phyloP scores from a whole-genome alignment of 495 filamentous ascomycete species.

The Entonaema liquescens region DNA sequence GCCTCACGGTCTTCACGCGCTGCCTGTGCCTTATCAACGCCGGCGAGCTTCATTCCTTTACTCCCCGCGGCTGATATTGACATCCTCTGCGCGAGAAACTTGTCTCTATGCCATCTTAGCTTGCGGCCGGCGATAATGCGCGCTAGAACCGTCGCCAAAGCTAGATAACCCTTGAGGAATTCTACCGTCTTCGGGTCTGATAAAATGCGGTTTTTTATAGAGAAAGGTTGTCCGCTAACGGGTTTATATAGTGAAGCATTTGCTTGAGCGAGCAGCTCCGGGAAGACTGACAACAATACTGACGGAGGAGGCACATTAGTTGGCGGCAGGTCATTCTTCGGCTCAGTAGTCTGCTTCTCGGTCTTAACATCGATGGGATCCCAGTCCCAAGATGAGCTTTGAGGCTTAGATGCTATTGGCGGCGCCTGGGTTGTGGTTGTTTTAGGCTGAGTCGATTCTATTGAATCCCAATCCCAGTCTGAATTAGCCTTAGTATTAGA shows the following conservation, averaged over 20 bases:
- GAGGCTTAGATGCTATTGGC: background rate
- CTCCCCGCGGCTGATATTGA: constrained; percentile 75
- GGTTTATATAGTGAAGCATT: constrained; percentile 62
- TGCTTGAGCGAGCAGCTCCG: constrained; percentile 67
- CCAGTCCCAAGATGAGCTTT: constrained; percentile 44
- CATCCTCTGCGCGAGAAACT: constrained; percentile 85
- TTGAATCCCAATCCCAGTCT: constrained; percentile 56
- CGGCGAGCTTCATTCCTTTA: constrained; percentile 90
- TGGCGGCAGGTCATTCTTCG: constrained; percentile 64
- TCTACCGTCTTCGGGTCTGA: constrained; percentile 61
- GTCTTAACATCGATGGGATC: constrained; percentile 31
- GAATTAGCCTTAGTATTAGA: constrained; percentile 25
- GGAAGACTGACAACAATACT: constrained; percentile 78
- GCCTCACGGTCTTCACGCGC: constrained; percentile 89
- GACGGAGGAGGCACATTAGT: constrained; percentile 91
- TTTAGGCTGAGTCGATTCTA: constrained; percentile 35
- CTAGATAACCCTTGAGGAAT: constrained; percentile 64
- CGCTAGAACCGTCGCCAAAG: constrained; percentile 71
- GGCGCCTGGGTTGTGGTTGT: constrained; percentile 13
- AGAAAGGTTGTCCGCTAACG: constrained; percentile 59
- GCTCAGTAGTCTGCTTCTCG: constrained; percentile 27
- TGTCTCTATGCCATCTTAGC: constrained; percentile 89
- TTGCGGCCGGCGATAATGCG: constrained; percentile 87
- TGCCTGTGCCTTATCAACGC: constrained; percentile 79
- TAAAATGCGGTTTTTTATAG: constrained; percentile 65